Conservation (phyloP, 164 flowering plant species). For the Vitis rupestris region DNA sequence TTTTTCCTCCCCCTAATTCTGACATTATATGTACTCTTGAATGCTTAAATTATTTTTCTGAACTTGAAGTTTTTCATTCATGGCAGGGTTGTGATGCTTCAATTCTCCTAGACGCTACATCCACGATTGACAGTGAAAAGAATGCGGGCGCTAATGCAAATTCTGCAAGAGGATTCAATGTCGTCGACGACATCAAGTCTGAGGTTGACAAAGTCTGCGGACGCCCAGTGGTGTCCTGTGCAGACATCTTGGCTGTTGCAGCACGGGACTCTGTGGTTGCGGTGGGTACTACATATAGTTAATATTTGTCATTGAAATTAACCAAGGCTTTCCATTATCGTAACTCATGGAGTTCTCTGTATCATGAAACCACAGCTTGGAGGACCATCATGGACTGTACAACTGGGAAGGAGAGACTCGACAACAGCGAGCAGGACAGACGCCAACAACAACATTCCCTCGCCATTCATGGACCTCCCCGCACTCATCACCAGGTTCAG, state of each 20-base stretch:
- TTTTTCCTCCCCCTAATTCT: no score
- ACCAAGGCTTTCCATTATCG: no score
- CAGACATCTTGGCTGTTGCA: constrained; percentile 29
- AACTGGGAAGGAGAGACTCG: constrained; percentile 46
- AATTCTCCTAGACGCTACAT: background rate
- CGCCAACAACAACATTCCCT: constrained; percentile 34
- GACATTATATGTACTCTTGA: no score
- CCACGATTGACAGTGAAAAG: no score
- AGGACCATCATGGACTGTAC: constrained; percentile 39
- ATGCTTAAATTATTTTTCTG: no score
- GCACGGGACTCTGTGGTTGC: constrained; percentile 5
- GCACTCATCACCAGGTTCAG: constrained; percentile 21
- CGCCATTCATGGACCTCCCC: constrained; percentile 16
- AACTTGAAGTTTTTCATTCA: background rate
- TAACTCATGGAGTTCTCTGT: no score
- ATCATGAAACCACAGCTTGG: constrained; percentile 7
- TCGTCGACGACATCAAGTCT: constrained; percentile 4
- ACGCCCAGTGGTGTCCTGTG: constrained; percentile 26
- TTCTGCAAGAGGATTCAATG: constrained; percentile 21
- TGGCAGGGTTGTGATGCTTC: constrained; percentile 13
- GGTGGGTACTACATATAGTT: no score
- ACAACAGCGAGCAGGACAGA: constrained; percentile 27
- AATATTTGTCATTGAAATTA: no score
- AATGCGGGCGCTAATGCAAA: constrained; percentile 2
- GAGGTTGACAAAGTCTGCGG: constrained; percentile 13